Conservation (phyloP, 2,329 filamentous ascomycete genomes). For the Pyrenochaeta sp. region DNA sequence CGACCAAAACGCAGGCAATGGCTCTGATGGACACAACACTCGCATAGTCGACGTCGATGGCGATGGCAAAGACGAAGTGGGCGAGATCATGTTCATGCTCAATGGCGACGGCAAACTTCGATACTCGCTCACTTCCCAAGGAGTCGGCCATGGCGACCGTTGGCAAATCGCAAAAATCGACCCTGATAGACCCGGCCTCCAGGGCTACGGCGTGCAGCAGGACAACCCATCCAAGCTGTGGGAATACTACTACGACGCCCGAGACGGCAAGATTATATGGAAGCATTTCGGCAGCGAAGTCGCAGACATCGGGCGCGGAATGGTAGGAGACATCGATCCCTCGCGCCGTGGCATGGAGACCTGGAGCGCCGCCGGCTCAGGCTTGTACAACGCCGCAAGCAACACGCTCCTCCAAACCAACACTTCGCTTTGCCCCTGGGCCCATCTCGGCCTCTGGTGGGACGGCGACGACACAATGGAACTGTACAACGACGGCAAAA, state of each 20-base stretch:
- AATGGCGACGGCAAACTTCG: constrained; percentile 13
- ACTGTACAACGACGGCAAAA: constrained; percentile 19
- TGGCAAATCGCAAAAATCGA: constrained; percentile 20
- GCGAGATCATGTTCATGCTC: constrained; percentile 15
- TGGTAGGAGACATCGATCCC: constrained; percentile 13
- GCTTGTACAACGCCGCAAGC: constrained; percentile 15
- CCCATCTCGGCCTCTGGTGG: constrained; percentile 17
- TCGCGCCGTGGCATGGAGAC: constrained; percentile 9
- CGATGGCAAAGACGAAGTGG: constrained; percentile 15
- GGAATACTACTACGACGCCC: constrained; percentile 17
- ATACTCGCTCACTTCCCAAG: constrained; percentile 8
- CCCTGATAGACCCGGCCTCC: constrained; percentile 9
- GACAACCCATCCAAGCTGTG: constrained; percentile 4
- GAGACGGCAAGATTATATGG: constrained; percentile 12
- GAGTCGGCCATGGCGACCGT: constrained; percentile 17
- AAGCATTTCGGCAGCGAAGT: constrained; percentile 9
- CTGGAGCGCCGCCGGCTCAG: constrained; percentile 6
- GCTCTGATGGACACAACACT: constrained; percentile 15
- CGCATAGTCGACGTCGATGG: constrained; percentile 14
- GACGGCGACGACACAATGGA: constrained; percentile 19
- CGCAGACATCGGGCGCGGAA: constrained; percentile 9
- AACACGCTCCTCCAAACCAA: constrained; percentile 1
- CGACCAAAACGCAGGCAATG: constrained; percentile 5
- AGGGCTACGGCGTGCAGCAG: constrained; percentile 16
- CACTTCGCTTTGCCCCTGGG: constrained; percentile 6